A percentile compares a stretch with the other conserved stretches of the same genome.
Conservation (phyloP, 208 protist species). For the Leishmania arabica region DNA sequence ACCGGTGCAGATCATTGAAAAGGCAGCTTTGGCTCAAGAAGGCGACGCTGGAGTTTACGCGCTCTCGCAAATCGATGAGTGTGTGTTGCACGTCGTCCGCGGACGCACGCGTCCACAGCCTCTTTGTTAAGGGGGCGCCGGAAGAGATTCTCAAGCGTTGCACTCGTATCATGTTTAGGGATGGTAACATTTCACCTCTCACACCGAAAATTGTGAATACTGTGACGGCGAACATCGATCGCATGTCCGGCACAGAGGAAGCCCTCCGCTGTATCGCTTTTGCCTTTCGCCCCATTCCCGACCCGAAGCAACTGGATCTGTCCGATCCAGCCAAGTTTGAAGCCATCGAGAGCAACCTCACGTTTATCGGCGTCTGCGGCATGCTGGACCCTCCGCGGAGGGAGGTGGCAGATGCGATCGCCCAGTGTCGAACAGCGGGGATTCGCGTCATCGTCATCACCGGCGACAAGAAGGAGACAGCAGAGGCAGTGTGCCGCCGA, state of each 20-base stretch:
- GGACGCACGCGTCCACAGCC: slow-evolving; percentile 23
- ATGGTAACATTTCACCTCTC: slow-evolving; percentile 57
- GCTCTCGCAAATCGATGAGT: slow-evolving; percentile 96
- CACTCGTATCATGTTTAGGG: slow-evolving; percentile 47
- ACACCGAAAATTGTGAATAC: slow-evolving; percentile 19
- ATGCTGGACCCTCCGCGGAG: slow-evolving; percentile 95
- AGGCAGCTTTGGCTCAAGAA: slow-evolving; percentile 52
- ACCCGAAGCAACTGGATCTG: slow-evolving; percentile 44
- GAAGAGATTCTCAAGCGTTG: slow-evolving; percentile 93
- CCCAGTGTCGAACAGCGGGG: slow-evolving; percentile 90
- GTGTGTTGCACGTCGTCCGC: slow-evolving; percentile 64
- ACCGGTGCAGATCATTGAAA: slow-evolving; percentile 32
- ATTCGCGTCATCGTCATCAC: slow-evolving; percentile 99
- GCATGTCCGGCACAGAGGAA: slow-evolving; percentile 56
- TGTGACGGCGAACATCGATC: slow-evolving; percentile 46
- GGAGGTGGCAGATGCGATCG: slow-evolving; percentile 92
- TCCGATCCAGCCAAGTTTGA: slow-evolving; percentile 68
- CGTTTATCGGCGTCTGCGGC: slow-evolving; percentile 89
- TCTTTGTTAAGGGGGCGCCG: slow-evolving; percentile 96
- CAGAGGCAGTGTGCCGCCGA: slow-evolving; percentile 93
- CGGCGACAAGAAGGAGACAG: slow-evolving; percentile 96
- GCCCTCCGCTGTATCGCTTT: slow-evolving; percentile 87
- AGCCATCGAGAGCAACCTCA: slow-evolving; percentile 83
- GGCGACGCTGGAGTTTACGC: slow-evolving; percentile 94
- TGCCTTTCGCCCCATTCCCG: slow-evolving; percentile 53